These are phyloP conservation scores for Torulaspora delbrueckii DNA, from an alignment of 805 yeast genomes.

Conservation along the genomic window DNA sequence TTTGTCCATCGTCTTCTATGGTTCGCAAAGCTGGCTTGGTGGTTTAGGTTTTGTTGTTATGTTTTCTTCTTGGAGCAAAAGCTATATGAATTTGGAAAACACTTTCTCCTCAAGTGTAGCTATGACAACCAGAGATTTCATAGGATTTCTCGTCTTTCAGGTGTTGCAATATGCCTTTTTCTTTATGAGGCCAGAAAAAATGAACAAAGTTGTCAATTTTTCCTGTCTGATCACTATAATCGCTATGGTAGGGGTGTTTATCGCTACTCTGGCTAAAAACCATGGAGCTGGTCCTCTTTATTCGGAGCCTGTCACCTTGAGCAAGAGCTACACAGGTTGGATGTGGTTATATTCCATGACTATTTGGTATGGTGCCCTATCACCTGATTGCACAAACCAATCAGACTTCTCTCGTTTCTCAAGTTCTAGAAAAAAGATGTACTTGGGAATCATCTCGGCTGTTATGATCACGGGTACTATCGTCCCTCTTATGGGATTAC, in stretches of 20 bases:
- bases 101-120: constrained; percentile 37
- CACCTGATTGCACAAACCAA: constrained; percentile 35
- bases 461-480: constrained; percentile 29
- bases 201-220: constrained; percentile 29
- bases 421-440: constrained; percentile 26
- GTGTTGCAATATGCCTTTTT: constrained; percentile 23
- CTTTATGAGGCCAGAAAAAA: constrained; percentile 33
- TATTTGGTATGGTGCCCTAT: constrained; percentile 33
- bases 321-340: constrained; percentile 31
- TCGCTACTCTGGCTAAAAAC: constrained; percentile 32
- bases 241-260: constrained; percentile 35
- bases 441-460: constrained; percentile 19
- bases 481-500: constrained; percentile 36
- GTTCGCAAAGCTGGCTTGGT: constrained; percentile 43
- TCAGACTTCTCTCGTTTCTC: constrained; percentile 37
- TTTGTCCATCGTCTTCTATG: constrained; percentile 41
- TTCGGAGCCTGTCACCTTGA: constrained; percentile 20
- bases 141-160: constrained; percentile 41
- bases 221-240: constrained; percentile 32
- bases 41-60: constrained; percentile 39
- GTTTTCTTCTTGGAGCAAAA: constrained; percentile 36
- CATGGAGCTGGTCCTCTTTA: constrained; percentile 24
- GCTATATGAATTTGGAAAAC: constrained; percentile 37
- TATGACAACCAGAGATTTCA: constrained; percentile 41
- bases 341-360: constrained; percentile 33